Evolutionary conservation across 108 stramenopile species (phyloP), one percentile per base, ranked within the genome.

Genomic region (Discostella pseudostelligera): DNA sequence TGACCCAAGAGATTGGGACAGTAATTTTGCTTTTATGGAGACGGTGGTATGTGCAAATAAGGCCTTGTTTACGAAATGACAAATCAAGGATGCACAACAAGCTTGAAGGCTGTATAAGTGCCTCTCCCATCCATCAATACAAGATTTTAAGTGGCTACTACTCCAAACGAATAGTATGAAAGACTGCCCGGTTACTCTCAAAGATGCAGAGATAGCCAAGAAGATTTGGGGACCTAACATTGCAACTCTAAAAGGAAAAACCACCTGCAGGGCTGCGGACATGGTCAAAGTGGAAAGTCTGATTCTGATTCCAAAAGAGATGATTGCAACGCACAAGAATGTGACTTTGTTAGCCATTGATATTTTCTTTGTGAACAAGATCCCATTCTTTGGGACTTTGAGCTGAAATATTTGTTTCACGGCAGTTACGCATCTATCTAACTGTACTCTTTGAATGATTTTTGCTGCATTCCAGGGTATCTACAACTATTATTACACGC

Each of bases 231-330:
- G 66, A 8, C 66, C 37, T 17, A 17, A 35, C 16, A 21, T 67
- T 2, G 66, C 56, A 9, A 17, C 56, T 6, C 39, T 67, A 21
- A 67, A 67, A 43, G 66, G 66, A 20, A 67, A 57, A 24, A 57
- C 56, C 5, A 57, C 39, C 17, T 5, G 56, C 17, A 26, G 7
- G 24, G 16, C 62, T 16, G 5, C 13, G 7, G 22, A 5, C 20
- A 11, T 54, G 24, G 53, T 54, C n/a, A n/a, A n/a, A 4, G 25
- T 20, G 24, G 53, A 54, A 24, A 25, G 53, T 54, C 20, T 54
- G 20, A 25, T 54, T 20, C 13, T 4, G 24, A 54, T 54, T 4
- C 24, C 53, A 4, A 20, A 54, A 7, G 10, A 20, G 2, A 10
- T 54, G 22, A 20, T 20, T 3, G 7, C 5, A 1, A 20, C 20